Base-by-base conservation (phyloP, 1,139 yeast species). In the Pichia sp. region DNA sequence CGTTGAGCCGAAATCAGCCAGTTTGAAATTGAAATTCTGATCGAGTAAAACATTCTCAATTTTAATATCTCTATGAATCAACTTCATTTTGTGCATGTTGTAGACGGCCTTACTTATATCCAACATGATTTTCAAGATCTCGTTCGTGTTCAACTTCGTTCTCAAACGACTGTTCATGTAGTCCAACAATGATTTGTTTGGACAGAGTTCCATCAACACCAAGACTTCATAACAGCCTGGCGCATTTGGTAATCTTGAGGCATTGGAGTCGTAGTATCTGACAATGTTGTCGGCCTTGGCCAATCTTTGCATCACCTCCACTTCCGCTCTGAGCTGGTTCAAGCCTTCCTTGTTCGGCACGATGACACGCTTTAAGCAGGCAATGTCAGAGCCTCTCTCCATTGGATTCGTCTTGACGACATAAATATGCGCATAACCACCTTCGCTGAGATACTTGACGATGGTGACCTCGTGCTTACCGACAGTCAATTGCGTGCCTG, bases 401-500 rank as follows among this genome's bases (percentile, higher is more conserved):
- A 58, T 54, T 2, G 88, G 88, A 39, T 72, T 69, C 30, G 78
- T 76, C 22, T 68, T 67, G 52, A 87, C 87, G 20, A 80, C 74
- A 63, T 85, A 85, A 5, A 85, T 90, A 62, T 81, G 85, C 14
- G 94, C 93, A 70, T 84, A 85, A 5, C 94, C 94, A 41, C 94
- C 68, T 52, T 54, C 59, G 5, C 61, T 56, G 3, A 60, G 46
- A 42, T 58, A 67, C 30, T 55, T 53, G 7, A 54, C 54, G 40
- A 60, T 54, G 11, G 51, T 50, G n/a, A 54, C 62, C 17, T 51
- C 47, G 45, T 60, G 65, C 18, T 45, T 43, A 15, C 65, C 65
- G 20, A 60, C 65, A 6, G 50, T 48, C 31, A 60, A 47, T 18
- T 42, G 40, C 3, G 62, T 58, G 4, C 62, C 62, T 9, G 57